Conservation (phyloP, 257 asterid species). For the Gardenia jasminoides region DNA sequence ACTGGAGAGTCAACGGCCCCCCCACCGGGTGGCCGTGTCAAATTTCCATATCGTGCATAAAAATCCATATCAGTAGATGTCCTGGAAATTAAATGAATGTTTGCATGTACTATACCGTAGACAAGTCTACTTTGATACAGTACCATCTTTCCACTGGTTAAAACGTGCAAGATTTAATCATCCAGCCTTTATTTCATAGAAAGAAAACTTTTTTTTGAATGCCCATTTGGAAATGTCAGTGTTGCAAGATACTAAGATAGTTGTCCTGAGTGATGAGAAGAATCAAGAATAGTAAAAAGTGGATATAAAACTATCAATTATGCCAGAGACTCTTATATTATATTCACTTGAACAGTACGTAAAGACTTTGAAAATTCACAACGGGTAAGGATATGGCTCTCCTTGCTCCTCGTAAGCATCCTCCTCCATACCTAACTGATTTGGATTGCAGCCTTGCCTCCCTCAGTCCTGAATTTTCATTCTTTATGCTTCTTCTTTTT, state of each 20-base stretch:
- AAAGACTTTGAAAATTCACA: not conserved
- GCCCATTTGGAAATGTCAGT: not conserved
- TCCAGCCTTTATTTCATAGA: not conserved
- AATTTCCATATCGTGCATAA: too few relatives aligned
- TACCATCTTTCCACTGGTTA: too few relatives aligned
- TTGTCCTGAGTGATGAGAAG: not conserved
- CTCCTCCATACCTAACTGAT: not conserved
- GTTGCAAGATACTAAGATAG: too few relatives aligned
- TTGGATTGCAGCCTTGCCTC: not conserved
- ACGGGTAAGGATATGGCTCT: too few relatives aligned
- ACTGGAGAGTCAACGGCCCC: not conserved
- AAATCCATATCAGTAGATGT: too few relatives aligned
- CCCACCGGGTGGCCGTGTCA: too few relatives aligned
- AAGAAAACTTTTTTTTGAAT: too few relatives aligned
- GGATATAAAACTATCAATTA: too few relatives aligned
- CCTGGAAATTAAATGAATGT: too few relatives aligned
- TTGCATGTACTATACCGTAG: too few relatives aligned
- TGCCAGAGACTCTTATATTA: not conserved
- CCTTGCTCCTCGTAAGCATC: too few relatives aligned
- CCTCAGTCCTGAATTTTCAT: slow-evolving; percentile 5
- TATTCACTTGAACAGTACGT: not conserved
- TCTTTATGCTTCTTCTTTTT: not conserved
- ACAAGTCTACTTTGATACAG: too few relatives aligned
- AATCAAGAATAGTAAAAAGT: not conserved
- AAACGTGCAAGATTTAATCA: not conserved